Conservation (phyloP, 208 protist species). For the Phytomonas sp. region DNA sequence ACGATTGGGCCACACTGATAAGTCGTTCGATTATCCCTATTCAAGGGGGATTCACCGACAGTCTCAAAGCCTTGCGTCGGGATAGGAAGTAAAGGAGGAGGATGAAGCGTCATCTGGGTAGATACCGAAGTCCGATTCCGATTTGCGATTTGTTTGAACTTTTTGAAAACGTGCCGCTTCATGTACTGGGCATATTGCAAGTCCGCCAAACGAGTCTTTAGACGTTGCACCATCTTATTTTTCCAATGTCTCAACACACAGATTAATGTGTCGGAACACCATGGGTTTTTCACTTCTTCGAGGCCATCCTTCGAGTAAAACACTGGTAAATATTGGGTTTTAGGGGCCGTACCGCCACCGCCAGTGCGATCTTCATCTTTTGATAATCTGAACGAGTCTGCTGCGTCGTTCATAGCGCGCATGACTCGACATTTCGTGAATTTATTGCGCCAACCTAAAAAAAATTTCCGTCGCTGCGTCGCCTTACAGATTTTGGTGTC, state of each 20-base stretch:
- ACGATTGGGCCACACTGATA: not conserved
- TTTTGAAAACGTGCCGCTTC: slow-evolving; percentile 13
- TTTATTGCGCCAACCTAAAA: slow-evolving; percentile 19
- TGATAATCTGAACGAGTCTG: slow-evolving; percentile 15
- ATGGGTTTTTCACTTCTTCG: not conserved
- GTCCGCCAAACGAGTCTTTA: slow-evolving; percentile 28
- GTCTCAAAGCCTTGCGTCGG: not conserved
- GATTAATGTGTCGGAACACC: not conserved
- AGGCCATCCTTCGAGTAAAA: not conserved
- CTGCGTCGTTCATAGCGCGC: slow-evolving; percentile 1
- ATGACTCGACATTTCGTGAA: slow-evolving; percentile 16
- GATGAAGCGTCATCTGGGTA: not conserved
- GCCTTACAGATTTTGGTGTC: slow-evolving; percentile 10
- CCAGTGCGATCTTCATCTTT: not conserved
- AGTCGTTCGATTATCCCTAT: not conserved
- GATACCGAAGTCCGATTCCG: not conserved
- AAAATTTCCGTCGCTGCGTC: slow-evolving; percentile 13
- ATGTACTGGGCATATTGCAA: slow-evolving; percentile 16
- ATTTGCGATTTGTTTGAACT: not conserved
- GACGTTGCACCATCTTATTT: slow-evolving; percentile 23
- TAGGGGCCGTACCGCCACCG: not conserved
- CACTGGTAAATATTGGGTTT: not conserved
- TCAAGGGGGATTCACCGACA: not conserved
- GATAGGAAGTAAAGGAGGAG: not conserved
- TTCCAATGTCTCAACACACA: slow-evolving; percentile 19